A percentile compares a stretch with the other conserved stretches of the same genome.
phyloP scores from a whole-genome alignment of 208 protist genomes.

The Phytomonas serpens region DNA sequence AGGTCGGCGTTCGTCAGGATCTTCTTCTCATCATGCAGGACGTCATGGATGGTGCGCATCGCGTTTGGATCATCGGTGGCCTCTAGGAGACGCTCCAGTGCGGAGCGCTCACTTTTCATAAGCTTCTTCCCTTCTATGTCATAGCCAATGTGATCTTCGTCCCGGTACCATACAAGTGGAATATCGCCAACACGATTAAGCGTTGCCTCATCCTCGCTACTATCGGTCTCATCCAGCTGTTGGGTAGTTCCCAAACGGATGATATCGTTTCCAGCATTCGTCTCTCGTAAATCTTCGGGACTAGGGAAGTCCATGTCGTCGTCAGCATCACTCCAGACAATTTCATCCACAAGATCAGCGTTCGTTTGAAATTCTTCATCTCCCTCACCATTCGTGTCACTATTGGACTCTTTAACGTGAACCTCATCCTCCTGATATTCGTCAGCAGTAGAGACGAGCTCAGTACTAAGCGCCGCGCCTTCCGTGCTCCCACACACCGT shows the following conservation, averaged over 20 bases:
- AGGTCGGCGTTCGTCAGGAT: conserved; percentile 85
- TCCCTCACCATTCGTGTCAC: background rate
- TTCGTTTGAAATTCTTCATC: background rate
- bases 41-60: conserved; percentile 89
- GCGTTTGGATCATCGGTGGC: conserved; percentile 88
- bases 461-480: background rate
- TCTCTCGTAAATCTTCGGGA: conserved; percentile 46
- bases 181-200: conserved; percentile 92
- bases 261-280: conserved; percentile 18
- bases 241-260: conserved; percentile 69
- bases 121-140: conserved; percentile 89
- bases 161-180: conserved; percentile 93
- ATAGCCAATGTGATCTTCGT: conserved; percentile 91
- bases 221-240: conserved; percentile 78
- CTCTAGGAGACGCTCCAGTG: conserved; percentile 87
- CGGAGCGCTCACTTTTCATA: conserved; percentile 78
- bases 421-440: background rate
- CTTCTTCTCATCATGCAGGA: conserved; percentile 86
- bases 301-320: conserved; percentile 76
- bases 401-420: background rate
- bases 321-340: conserved; percentile 57
- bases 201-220: conserved; percentile 84
- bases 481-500: background rate
- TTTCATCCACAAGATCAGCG: conserved; percentile 35
- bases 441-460: background rate